Evolutionary conservation across 306 rosid genomes (phyloP).

Genomic region (Cucumis cinereus): DNA sequence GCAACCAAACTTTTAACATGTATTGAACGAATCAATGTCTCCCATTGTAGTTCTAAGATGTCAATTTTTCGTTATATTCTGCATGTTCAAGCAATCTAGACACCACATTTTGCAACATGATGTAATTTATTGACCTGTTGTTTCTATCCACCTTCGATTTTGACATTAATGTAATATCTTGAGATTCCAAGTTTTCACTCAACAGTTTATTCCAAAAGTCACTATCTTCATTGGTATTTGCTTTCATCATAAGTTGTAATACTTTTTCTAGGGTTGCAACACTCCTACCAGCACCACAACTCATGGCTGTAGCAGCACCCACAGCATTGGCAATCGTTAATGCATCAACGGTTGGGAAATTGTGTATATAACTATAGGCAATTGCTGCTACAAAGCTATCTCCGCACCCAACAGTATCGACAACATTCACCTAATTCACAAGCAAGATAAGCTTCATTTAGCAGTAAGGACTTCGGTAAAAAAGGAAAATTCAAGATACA

Average conservation of each 20-base stretch:
- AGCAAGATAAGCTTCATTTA: conserved; percentile 8
- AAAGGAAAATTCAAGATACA: not conserved
- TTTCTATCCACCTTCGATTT: conserved; percentile 26
- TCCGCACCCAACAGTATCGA: conserved; percentile 94
- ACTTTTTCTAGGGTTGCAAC: conserved; percentile 74
- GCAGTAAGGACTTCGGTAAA: conserved; percentile 2
- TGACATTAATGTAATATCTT: conserved; percentile 44
- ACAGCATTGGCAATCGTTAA: conserved; percentile 86
- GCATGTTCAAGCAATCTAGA: conserved; percentile 58
- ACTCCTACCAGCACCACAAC: conserved; percentile 96
- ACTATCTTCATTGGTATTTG: conserved; percentile 37
- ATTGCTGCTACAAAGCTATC: conserved; percentile 95
- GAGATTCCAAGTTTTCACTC: conserved; percentile 22
- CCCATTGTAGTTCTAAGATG: conserved; percentile 18
- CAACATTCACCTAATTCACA: conserved; percentile 54
- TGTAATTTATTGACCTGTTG: conserved; percentile 20
- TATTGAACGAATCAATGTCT: not conserved
- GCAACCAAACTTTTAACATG: not conserved
- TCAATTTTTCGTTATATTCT: conserved; percentile 30
- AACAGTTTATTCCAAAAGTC: conserved; percentile 50
- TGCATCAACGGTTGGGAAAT: conserved; percentile 53
- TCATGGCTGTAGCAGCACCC: conserved; percentile 97
- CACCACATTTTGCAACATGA: conserved; percentile 45
- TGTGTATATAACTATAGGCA: conserved; percentile 75
- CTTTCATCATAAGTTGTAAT: conserved; percentile 37